Conservation (phyloP, 2,329 filamentous ascomycete genomes). For the Escovopsis sp. region DNA sequence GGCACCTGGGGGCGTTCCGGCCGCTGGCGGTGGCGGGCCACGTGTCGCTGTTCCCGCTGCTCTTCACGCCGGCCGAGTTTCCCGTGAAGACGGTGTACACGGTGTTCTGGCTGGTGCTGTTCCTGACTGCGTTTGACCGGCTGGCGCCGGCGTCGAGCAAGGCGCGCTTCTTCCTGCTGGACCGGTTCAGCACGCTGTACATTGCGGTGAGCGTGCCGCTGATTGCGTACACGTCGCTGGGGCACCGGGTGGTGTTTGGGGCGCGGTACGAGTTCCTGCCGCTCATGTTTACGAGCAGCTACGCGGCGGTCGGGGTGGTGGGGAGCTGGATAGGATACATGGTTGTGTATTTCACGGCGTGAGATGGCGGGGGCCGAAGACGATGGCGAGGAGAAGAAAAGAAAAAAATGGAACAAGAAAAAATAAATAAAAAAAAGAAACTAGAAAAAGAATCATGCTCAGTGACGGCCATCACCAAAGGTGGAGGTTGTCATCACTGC, state of each 20-base stretch:
- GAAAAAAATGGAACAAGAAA: slow-evolving; percentile 9
- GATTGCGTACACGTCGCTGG: slow-evolving; percentile 72
- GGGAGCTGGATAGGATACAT: slow-evolving; percentile 92
- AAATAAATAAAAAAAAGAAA: slow-evolving; percentile 1
- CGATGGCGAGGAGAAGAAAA: background rate
- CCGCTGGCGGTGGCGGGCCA: slow-evolving; percentile 87
- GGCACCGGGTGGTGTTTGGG: slow-evolving; percentile 76
- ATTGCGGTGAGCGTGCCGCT: slow-evolving; percentile 80
- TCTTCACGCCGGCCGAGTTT: slow-evolving; percentile 87
- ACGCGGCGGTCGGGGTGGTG: slow-evolving; percentile 85
- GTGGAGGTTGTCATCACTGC: no score
- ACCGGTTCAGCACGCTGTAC: slow-evolving; percentile 81
- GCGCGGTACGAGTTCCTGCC: slow-evolving; percentile 77
- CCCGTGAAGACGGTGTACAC: slow-evolving; percentile 91
- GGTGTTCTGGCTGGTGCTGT: slow-evolving; percentile 76
- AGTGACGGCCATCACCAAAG: no score
- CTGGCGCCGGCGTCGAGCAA: slow-evolving; percentile 71
- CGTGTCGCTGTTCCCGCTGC: slow-evolving; percentile 83
- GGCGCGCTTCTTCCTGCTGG: slow-evolving; percentile 75
- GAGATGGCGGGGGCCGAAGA: slow-evolving; percentile 2
- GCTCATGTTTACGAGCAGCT: slow-evolving; percentile 93
- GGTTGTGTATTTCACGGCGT: slow-evolving; percentile 70
- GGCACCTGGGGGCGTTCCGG: slow-evolving; percentile 81
- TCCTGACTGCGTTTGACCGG: slow-evolving; percentile 74
- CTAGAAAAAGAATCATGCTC: background rate